Base-by-base conservation (phyloP, 345 rosid species). In the Salix koriyanagi region DNA sequence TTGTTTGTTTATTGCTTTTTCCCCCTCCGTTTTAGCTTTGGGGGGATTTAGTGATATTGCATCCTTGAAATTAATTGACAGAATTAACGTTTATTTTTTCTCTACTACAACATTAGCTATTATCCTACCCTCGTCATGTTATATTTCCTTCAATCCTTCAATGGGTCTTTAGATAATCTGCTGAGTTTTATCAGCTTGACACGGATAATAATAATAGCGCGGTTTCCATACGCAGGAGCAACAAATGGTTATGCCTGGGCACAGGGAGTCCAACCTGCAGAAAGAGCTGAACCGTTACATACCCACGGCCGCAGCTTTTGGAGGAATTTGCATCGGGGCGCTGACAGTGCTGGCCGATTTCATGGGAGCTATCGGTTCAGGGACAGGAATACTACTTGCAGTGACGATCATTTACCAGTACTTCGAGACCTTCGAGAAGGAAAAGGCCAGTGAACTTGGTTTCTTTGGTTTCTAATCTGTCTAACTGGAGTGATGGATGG, bases 211-310 rank as follows among this genome's bases (percentile, higher is more conserved):
- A 56, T 9, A n/a, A n/a, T n/a, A n/a, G n/a, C 62, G 1, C 34
- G 4, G 23, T 21, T 21, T 67, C 23, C 4, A 60, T 16, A 4
- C 39, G 60, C 68, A 92, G 97, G 97, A 92, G 83, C 97, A 92
- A 89, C 97, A 92, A 91, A 92, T 92, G 97, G 95, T 92, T 79
- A 92, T 92, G 97, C 97, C 97, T 0, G 96, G 97, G 48, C 97
- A 92, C 67, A 87, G 97, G 62, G 97, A 92, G 70, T 90, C 96
- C n/a, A 92, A 91, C 86, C 81, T 92, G 9, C 95, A 91, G 78
- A 91, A 92, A 78, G 96, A 92, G 84, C 78, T 92, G 76, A 91
- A 90, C 83, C 89, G 97, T 46, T 92, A 92, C 78, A 92, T 92
- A 71, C 97, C 97, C 74, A 92, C 97, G 0, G 97, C 96, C n/a